These are phyloP conservation scores for Hymenoscyphus scutula DNA, from an alignment of 2,329 filamentous ascomycete genomes.

Conservation along the genomic window DNA sequence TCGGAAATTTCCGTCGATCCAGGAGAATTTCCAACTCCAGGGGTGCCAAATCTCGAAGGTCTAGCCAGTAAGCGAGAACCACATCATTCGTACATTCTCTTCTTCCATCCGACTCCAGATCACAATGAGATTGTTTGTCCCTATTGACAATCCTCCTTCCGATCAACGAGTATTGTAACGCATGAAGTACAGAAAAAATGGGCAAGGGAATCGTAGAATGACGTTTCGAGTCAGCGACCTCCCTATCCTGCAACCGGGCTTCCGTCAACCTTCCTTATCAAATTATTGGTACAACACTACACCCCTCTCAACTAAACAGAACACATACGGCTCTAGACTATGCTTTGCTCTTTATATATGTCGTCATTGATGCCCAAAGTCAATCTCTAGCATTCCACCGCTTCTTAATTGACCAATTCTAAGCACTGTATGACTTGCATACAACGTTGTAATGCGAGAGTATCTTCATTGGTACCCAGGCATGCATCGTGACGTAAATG, in stretches of 20 bases:
- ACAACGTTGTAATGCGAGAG: not conserved
- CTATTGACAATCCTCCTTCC: not conserved
- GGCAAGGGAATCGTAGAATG: too few relatives aligned
- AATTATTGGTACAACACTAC: too few relatives aligned
- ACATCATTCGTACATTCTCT: not conserved
- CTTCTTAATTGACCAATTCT: not conserved
- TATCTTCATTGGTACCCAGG: not conserved
- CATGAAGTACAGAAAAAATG: too few relatives aligned
- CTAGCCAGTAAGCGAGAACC: slow-evolving; percentile 1
- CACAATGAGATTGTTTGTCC: not conserved
- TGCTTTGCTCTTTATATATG: too few relatives aligned
- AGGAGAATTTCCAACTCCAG: not conserved
- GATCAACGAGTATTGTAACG: too few relatives aligned
- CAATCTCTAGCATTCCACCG: not conserved
- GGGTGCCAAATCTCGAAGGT: not conserved
- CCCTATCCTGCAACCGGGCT: too few relatives aligned
- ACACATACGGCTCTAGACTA: too few relatives aligned
- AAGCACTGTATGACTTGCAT: not conserved
- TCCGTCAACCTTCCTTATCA: too few relatives aligned
- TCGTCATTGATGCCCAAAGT: too few relatives aligned
- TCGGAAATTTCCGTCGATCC: not conserved
- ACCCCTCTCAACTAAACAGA: too few relatives aligned
- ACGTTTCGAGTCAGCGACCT: too few relatives aligned
- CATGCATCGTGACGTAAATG: not conserved
- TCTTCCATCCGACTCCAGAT: not conserved